Percentiles rank a stretch among this genome's conserved stretches.
Conservation (phyloP, 73 alveolate species). For the Paramecium pentaurelia region DNA sequence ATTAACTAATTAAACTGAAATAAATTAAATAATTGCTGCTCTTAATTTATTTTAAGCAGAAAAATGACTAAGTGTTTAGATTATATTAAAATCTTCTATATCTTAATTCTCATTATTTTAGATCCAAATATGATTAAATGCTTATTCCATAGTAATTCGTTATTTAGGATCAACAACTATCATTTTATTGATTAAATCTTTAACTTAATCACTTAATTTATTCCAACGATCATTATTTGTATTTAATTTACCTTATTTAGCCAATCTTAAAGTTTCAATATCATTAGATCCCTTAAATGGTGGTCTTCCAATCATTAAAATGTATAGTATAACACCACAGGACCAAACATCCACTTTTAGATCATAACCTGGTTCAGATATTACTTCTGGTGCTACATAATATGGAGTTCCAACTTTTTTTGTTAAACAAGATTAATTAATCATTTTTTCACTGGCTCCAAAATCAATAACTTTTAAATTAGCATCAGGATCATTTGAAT, state of each 20-base stretch:
- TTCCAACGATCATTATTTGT: conserved; percentile 58
- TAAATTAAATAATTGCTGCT: not conserved
- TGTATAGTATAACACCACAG: conserved; percentile 51
- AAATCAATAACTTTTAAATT: conserved; percentile 82
- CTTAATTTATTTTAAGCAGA: not conserved
- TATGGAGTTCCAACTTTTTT: conserved; percentile 59
- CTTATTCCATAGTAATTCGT: conserved; percentile 67
- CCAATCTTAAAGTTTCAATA: conserved; percentile 43
- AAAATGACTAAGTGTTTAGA: not conserved
- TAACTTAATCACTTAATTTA: conserved; percentile 60
- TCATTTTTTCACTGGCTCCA: conserved; percentile 68
- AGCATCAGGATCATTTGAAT: conserved; percentile 67
- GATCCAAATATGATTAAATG: conserved; percentile 74
- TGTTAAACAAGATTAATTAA: conserved; percentile 18
- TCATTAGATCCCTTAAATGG: conserved; percentile 56
- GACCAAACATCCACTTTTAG: conserved; percentile 62
- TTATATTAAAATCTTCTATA: not conserved
- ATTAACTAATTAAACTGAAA: not conserved
- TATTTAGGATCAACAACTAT: conserved; percentile 62
- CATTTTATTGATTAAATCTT: conserved; percentile 68
- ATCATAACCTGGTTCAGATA: conserved; percentile 36
- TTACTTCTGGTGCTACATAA: conserved; percentile 60
- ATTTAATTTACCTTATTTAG: conserved; percentile 39
- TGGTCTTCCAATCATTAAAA: conserved; percentile 54
- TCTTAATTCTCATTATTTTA: not conserved